Percentiles rank a stretch among this genome's conserved stretches.
Evolutionary conservation across 495 filamentous ascomycete species (phyloP).

Genomic region (Glarea lozoyensis): DNA sequence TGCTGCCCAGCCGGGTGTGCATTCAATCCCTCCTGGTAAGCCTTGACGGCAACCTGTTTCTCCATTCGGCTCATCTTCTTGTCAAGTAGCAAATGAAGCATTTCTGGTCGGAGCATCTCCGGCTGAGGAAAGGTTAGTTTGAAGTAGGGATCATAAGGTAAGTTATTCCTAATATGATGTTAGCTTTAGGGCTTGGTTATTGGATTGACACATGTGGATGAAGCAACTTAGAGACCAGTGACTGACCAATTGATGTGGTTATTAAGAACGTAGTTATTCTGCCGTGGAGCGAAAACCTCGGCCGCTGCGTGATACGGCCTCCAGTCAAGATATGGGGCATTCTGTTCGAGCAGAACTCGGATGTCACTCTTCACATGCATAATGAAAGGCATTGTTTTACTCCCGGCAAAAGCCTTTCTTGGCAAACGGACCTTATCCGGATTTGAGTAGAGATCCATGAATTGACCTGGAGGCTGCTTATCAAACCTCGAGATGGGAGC

Average conservation of each 20-base stretch:
- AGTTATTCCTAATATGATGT: not conserved
- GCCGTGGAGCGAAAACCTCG: not conserved
- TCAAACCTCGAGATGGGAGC: no score
- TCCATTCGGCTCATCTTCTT: not conserved
- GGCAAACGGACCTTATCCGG: no score
- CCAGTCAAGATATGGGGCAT: not conserved
- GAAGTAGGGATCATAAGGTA: constrained; percentile 1
- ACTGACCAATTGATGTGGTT: not conserved
- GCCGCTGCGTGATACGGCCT: not conserved
- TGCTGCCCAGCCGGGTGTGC: not conserved
- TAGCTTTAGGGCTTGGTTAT: no score
- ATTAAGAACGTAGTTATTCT: not conserved
- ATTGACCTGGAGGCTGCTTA: no score
- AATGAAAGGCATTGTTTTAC: no score
- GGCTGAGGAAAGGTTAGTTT: not conserved
- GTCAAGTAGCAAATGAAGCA: no score
- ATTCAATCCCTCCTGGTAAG: not conserved
- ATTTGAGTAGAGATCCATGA: no score
- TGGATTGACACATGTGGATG: not conserved
- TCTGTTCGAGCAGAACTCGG: not conserved
- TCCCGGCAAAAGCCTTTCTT: no score
- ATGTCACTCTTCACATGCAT: not conserved
- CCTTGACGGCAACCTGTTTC: not conserved
- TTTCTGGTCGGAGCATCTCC: not conserved
- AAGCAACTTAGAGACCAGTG: not conserved